Conservation (phyloP, 2,329 filamentous ascomycete genomes). For the Bipolaris victoriae region DNA sequence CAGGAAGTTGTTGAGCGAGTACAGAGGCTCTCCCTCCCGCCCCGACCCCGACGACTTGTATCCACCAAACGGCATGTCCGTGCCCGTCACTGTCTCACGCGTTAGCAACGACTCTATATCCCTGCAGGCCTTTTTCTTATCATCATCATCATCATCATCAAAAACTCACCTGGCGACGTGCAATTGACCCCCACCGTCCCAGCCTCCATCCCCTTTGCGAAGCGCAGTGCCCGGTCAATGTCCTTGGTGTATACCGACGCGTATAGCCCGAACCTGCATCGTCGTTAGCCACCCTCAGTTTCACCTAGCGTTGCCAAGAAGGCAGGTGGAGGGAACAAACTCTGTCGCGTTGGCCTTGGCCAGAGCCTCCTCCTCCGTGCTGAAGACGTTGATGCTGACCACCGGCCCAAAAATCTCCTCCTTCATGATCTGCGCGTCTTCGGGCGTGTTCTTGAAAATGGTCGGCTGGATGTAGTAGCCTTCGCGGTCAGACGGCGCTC, state of each 20-base stretch:
- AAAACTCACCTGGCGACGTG: conserved; percentile 36
- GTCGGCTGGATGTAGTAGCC: conserved; percentile 69
- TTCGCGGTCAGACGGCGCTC: conserved; percentile 35
- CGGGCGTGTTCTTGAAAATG: conserved; percentile 78
- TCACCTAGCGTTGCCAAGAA: conserved; percentile 1
- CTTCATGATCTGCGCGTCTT: conserved; percentile 78
- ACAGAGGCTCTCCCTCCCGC: conserved; percentile 42
- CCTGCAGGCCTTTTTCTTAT: too few species aligned
- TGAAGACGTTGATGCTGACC: conserved; percentile 77
- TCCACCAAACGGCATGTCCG: conserved; percentile 52
- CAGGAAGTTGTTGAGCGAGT: conserved; percentile 43
- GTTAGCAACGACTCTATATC: background rate
- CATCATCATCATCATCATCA: too few species aligned
- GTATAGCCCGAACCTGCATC: conserved; percentile 73
- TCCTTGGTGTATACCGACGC: conserved; percentile 76
- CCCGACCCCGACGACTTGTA: conserved; percentile 49
- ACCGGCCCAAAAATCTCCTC: conserved; percentile 88
- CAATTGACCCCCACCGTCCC: conserved; percentile 52
- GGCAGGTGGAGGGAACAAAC: conserved; percentile 20
- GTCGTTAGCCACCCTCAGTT: conserved; percentile 7
- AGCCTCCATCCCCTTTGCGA: conserved; percentile 50
- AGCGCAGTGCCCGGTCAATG: conserved; percentile 46
- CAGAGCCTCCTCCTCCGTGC: conserved; percentile 78
- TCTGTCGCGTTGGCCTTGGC: conserved; percentile 82
- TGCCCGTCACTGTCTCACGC: conserved; percentile 8